Evolutionary conservation across 1,139 yeast species (phyloP).

Genomic region (Hyphopichia buzzinii): DNA sequence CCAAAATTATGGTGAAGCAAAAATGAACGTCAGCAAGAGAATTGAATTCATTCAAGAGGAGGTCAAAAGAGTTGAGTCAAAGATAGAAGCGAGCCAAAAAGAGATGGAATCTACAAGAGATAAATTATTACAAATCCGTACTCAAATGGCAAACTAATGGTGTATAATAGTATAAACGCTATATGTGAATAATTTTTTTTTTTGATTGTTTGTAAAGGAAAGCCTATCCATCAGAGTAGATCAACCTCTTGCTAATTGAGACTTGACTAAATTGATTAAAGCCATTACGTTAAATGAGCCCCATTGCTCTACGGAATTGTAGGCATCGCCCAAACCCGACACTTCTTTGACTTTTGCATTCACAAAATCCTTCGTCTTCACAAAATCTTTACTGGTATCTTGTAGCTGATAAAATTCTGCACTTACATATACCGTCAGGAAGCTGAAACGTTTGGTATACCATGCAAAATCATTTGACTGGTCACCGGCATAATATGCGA

Average conservation of each 20-base stretch:
- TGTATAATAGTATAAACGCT: not conserved
- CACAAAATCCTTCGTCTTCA: slow-evolving; percentile 64
- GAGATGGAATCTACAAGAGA: slow-evolving; percentile 49
- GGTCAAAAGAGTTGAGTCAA: slow-evolving; percentile 64
- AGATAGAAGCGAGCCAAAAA: slow-evolving; percentile 52
- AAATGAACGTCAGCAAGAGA: slow-evolving; percentile 78
- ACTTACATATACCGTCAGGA: slow-evolving; percentile 69
- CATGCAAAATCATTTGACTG: slow-evolving; percentile 82
- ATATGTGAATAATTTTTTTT: no score
- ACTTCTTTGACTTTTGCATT: slow-evolving; percentile 57
- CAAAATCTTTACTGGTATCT: slow-evolving; percentile 59
- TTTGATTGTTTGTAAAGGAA: no score
- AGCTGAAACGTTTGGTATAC: slow-evolving; percentile 81
- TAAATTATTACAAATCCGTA: slow-evolving; percentile 44
- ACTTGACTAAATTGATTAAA: slow-evolving; percentile 63
- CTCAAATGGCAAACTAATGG: slow-evolving; percentile 15
- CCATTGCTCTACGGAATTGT: slow-evolving; percentile 72
- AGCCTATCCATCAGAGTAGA: no score
- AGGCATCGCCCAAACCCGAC: slow-evolving; percentile 54
- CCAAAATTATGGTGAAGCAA: slow-evolving; percentile 81
- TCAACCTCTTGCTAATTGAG: slow-evolving; percentile 67
- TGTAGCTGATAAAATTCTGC: slow-evolving; percentile 78
- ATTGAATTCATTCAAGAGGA: slow-evolving; percentile 81
- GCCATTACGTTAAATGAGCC: slow-evolving; percentile 66
- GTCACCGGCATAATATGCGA: slow-evolving; percentile 79